These are phyloP conservation scores for Suillus alpinus DNA, from an alignment of 768 basidiomycete species.

Conservation along the genomic window DNA sequence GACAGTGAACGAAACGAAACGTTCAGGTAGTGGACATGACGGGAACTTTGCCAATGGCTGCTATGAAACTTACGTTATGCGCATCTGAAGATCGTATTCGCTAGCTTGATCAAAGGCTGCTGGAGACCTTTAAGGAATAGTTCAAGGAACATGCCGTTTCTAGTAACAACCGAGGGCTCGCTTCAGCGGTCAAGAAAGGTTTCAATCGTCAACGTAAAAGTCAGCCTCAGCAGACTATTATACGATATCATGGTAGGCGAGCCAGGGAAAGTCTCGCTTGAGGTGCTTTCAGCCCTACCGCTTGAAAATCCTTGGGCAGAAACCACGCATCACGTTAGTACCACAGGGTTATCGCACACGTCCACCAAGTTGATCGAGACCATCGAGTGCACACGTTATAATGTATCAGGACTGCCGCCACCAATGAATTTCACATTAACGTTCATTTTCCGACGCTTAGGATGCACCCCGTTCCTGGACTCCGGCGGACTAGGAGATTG, in stretches of 20 bases:
- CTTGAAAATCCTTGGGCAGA: not conserved
- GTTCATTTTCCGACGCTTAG: slow-evolving; percentile 1
- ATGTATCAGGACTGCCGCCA: not conserved
- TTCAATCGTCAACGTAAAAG: not conserved
- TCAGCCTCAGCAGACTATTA: not conserved
- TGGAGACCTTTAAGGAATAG: not conserved
- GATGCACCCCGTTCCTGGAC: not conserved
- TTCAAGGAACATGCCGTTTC: not conserved
- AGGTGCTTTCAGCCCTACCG: not conserved
- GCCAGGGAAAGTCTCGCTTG: not conserved
- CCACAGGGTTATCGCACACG: not conserved
- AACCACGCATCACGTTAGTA: not conserved
- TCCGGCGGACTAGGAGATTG: not conserved
- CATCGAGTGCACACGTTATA: not conserved
- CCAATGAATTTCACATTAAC: not conserved
- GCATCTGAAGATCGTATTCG: not conserved
- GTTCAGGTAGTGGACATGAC: not conserved
- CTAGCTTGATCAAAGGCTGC: not conserved
- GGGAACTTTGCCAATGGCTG: not conserved
- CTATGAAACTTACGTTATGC: not conserved
- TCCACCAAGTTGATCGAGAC: not conserved
- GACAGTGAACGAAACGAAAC: not conserved
- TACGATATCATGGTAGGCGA: not conserved
- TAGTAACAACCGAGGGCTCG: not conserved
- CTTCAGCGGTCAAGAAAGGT: not conserved